Base-by-base conservation (phyloP, 345 rosid species). In the Xanthoceras sorbifolium region DNA sequence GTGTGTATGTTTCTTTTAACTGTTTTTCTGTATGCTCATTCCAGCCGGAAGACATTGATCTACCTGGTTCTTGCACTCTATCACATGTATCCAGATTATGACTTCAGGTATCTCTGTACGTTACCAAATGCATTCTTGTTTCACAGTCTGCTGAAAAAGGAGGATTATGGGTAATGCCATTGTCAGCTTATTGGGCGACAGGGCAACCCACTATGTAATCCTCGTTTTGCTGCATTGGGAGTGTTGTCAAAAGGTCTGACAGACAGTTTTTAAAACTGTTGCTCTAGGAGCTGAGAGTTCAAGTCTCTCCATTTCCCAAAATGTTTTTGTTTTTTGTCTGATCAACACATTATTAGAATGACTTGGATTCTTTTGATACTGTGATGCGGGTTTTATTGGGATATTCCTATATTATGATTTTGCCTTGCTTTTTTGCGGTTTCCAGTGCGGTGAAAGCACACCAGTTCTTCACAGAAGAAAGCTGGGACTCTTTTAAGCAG, bases 211-310 rank as follows among this genome's bases (percentile, higher is more conserved):
- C 83, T 90, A 76, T 82, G 82, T 90, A 89, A 85, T 90, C 87
- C 89, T 82, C 88, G 84, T 74, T 79, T 74, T 76, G 69, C 71
- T 84, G 67, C 79, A 78, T 79, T 90, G 99, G 97, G 97, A 96
- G 94, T 96, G 99, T 86, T 96, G 99, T 93, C 99, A 93, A 72
- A 89, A 76, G 99, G 99, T 84, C 86, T 96, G 99, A 96, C 99
- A 76, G 90, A 82, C 97, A 85, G 99, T 93, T 92, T 84, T 71
- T 71, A 74, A 69, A 82, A 89, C 98, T 96, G 97, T 93, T 85
- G 93, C 89, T 92, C 90, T 82, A 77, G 85, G 87, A 92, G 97
- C 89, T 93, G 98, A 91, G 98, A 96, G 99, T 96, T 96, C 99
- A 85, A 93, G 83, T 89, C 97, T 93, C 95, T 93, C 95, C 97